Base-by-base conservation (phyloP, 2,329 filamentous ascomycete species). In the Metarhizium brunneum region DNA sequence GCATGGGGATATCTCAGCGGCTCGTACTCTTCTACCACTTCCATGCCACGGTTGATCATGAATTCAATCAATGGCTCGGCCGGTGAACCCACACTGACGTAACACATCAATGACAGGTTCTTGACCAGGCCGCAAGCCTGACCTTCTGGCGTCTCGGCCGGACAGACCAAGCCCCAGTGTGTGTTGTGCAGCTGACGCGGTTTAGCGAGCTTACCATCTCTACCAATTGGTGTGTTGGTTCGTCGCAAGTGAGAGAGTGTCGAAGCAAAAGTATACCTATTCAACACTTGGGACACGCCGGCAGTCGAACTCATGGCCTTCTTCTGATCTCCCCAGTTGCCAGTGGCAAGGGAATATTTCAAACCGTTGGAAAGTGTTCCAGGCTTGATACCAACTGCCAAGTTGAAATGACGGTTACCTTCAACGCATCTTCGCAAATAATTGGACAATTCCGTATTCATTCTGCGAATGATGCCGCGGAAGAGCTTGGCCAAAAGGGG, bases 281-380 rank as follows among this genome's bases (percentile, higher is more conserved):
- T 99, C 66, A 99, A 75, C 73, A 99, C 95, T 74, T 99, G 94
- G 50, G 92, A 97, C 50, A 99, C 94, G 79, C 94, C 95, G 50
- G 94, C 94, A 61, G 95, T 97, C 1, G 92, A 90, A 63, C 87
- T 92, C 64, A 89, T 88, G 20, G 94, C 92, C 77, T 97, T 99
- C 81, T 97, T 99, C 76, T 99, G 94, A 62, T 99, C 94, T 67
- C 94, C 95, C 95, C 94, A 99, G 73, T 99, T 99, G 62, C 94
- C 94, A 14, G 94, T 99, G 30, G 94, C 92, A 59, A 99, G 79
- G 53, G 94, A 96, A 73, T 99, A 99, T 69, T 96, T 96, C 62
- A 99, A 75, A 52, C 92, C 94, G 67, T 94, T 95, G 20, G 92
- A 95, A 62, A 99, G 80, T 20, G 94, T 96, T 59, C 85, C 87